A percentile compares a stretch with the other conserved stretches of the same genome.
These are phyloP conservation scores for Gastrodia elata DNA, from an alignment of 106 monocot genomes.

Conservation along the genomic window DNA sequence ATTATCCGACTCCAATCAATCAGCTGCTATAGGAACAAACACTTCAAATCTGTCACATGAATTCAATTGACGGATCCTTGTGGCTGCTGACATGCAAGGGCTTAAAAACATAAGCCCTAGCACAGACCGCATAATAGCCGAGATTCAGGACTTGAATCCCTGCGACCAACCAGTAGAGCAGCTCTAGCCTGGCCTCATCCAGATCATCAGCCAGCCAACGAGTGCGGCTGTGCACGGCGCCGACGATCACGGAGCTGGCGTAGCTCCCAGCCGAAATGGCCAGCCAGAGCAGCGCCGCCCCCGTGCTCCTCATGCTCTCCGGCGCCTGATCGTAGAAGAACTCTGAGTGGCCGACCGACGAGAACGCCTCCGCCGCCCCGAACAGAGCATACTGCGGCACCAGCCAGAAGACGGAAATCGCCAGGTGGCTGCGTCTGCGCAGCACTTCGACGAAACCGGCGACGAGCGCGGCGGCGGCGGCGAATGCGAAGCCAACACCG, in stretches of 20 bases:
- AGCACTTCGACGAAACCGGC: constrained; percentile 58
- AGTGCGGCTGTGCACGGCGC: constrained; percentile 41
- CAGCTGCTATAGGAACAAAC: too few relatives aligned
- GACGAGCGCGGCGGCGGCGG: constrained; percentile 37
- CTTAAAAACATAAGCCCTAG: constrained; percentile 53
- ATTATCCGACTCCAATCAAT: too few relatives aligned
- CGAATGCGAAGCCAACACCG: constrained; percentile 57
- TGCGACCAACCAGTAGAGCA: constrained; percentile 69
- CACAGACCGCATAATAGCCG: constrained; percentile 46
- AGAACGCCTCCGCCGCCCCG: constrained; percentile 68
- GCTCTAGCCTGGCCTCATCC: constrained; percentile 60
- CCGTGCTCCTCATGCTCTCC: constrained; percentile 90
- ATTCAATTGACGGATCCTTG: too few relatives aligned
- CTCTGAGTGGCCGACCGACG: constrained; percentile 67
- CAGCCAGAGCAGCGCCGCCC: constrained; percentile 68
- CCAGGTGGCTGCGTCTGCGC: constrained; percentile 17
- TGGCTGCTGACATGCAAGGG: constrained; percentile 23
- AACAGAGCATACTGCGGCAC: constrained; percentile 74
- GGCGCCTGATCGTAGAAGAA: constrained; percentile 90
- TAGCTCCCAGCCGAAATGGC: constrained; percentile 68
- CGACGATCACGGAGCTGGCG: constrained; percentile 46
- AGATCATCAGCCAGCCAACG: constrained; percentile 72
- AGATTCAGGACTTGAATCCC: constrained; percentile 44
- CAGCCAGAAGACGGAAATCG: constrained; percentile 63
- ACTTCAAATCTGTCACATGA: too few relatives aligned